Percentiles rank a stretch among this genome's conserved stretches.
These are phyloP conservation scores for Aspergillus arachidicola DNA, from an alignment of 2,329 filamentous ascomycete genomes.

Conservation along the genomic window DNA sequence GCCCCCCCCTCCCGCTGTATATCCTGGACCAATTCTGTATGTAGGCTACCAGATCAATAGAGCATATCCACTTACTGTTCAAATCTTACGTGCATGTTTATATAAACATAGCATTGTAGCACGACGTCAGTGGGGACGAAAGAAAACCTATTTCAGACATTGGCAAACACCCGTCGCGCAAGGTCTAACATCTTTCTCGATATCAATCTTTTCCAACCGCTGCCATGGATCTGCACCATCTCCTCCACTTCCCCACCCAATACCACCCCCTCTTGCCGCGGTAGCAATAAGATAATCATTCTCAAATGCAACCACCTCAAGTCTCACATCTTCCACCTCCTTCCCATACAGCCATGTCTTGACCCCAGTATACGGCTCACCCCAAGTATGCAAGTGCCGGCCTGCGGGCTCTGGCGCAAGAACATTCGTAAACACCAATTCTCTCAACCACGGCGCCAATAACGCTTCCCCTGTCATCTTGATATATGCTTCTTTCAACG, in stretches of 20 bases:
- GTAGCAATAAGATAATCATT: slow-evolving; percentile 62
- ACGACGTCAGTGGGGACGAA: too few species aligned
- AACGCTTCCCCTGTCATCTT: slow-evolving; percentile 68
- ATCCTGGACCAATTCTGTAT: neutral
- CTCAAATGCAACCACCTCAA: slow-evolving; percentile 62
- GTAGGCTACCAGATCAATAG: neutral
- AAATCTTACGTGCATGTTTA: neutral
- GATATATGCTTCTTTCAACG: slow-evolving; percentile 67
- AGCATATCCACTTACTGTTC: neutral
- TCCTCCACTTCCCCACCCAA: slow-evolving; percentile 25
- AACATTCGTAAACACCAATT: slow-evolving; percentile 64
- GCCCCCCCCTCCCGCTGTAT: neutral
- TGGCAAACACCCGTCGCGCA: slow-evolving; percentile 45
- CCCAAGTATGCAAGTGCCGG: slow-evolving; percentile 28
- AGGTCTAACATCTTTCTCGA: slow-evolving; percentile 48
- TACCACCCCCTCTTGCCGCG: slow-evolving; percentile 47
- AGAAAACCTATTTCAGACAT: slow-evolving; percentile 26
- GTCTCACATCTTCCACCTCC: slow-evolving; percentile 53
- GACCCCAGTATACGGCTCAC: slow-evolving; percentile 43
- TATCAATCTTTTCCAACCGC: slow-evolving; percentile 47
- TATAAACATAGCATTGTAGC: neutral
- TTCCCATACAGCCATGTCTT: slow-evolving; percentile 54
- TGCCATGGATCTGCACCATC: slow-evolving; percentile 36
- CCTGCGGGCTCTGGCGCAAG: slow-evolving; percentile 45
- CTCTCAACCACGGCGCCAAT: slow-evolving; percentile 61